Evolutionary conservation across 371 early-diverging fungal species (phyloP), one percentile per base, ranked within the genome.

Genomic region (Syncephalastrum monosporum): DNA sequence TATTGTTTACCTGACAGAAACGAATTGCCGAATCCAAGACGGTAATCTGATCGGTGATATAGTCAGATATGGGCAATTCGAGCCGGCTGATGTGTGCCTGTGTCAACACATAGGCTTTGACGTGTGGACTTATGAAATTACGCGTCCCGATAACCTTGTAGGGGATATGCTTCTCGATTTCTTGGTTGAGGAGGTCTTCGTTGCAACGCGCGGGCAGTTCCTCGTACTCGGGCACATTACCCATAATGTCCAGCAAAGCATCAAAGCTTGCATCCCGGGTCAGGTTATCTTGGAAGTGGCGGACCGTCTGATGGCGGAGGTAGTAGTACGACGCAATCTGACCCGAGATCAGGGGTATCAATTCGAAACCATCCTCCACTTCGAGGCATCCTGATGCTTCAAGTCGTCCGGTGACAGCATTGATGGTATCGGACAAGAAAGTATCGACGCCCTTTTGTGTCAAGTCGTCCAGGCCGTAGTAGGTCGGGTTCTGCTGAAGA

Each of bases 141-240:
- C 79, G 79, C 7, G 77, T 65, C 1, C 71, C 71, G 17, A 72
- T 66, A 7, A 86, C 77, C 23, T 79, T 56, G 57, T 80, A 80
- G 0, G 83, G 85, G 23, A 90, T 65, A 21, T 75, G 67, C 47
- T 82, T 81, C 52, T 88, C 90, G 15, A 90, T 76, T 55, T 88
- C 88, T 57, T 83, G 81, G 68, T 95, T 96, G 54, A 88, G 69
- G 16, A 90, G 44, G 65, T 96, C 95, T 63, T 96, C 97, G 64
- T 95, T 93, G 66, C 95, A 95, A 3, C 96, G 85, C 3, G 95
- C 93, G 0, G 96, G 95, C 6, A 94, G 66, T 61, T 95, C 96
- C 8, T 85, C 82, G 72, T 91, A 97, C 63, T 96, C 97, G 3
- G 85, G 80, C 0, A 87, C 89, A 55, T 92, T 86, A 57, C 89